Percentiles rank a stretch among this genome's conserved stretches.
Evolutionary conservation across 1,284 basidiomycete species (phyloP).

Genomic region (Papiliotrema nemorosa): DNA sequence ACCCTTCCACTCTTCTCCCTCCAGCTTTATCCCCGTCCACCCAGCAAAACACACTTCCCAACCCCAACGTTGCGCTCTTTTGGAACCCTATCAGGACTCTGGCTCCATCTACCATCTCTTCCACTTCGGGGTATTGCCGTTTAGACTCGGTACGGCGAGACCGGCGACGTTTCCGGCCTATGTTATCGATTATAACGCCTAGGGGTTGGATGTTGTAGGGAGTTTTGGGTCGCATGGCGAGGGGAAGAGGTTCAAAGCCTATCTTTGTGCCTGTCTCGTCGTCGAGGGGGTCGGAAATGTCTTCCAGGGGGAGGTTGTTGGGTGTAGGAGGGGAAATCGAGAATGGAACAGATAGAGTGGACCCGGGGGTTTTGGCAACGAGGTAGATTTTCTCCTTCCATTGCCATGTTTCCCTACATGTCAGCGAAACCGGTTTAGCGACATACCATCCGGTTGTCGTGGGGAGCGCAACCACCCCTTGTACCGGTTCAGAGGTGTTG

Average conservation of each 20-base stretch:
- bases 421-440: background rate
- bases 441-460: conserved; percentile 1
- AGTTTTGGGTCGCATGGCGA: conserved; percentile 12
- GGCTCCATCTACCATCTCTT: background rate
- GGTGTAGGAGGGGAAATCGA: background rate
- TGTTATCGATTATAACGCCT: background rate
- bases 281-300: background rate
- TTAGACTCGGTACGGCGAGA: background rate
- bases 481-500: background rate
- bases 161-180: background rate
- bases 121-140: conserved; percentile 3
- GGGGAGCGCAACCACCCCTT: background rate
- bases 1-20: conserved; percentile 30
- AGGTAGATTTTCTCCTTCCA: conserved; percentile 45
- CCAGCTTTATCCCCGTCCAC: conserved; percentile 31
- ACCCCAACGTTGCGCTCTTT: conserved; percentile 26
- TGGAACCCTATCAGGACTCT: conserved; percentile 26
- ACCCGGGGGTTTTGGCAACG: conserved; percentile 33
- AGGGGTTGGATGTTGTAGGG: conserved; percentile 11
- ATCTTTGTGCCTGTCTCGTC: background rate
- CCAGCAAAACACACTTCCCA: conserved; percentile 47
- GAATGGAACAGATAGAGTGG: conserved; percentile 26
- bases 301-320: background rate
- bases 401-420: background rate
- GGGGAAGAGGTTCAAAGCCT: conserved; percentile 14